A percentile compares a stretch with the other conserved stretches of the same genome.
These are phyloP conservation scores for Aspergillus biplanus DNA, from an alignment of 495 filamentous ascomycete species.

Conservation along the genomic window DNA sequence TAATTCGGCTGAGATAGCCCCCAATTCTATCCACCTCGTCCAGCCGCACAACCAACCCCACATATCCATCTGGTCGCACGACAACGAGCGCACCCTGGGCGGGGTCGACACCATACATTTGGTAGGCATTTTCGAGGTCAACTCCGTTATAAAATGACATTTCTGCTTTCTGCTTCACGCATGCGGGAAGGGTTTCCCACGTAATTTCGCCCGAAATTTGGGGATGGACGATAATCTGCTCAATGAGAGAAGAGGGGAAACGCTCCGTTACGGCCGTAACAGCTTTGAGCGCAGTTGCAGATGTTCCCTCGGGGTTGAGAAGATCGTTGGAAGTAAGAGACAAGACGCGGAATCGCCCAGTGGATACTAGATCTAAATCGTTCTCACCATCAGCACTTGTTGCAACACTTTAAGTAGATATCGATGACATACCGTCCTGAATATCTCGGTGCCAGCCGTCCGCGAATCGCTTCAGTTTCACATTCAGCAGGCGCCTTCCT, in stretches of 20 bases:
- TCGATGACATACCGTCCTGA: slow-evolving; percentile 46
- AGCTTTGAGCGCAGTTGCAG: slow-evolving; percentile 33
- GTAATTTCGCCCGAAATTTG: slow-evolving; percentile 52
- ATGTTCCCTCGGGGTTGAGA: slow-evolving; percentile 31
- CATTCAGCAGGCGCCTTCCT: slow-evolving; percentile 38
- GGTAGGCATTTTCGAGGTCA: slow-evolving; percentile 69
- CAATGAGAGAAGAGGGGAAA: slow-evolving; percentile 52
- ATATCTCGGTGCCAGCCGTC: slow-evolving; percentile 49
- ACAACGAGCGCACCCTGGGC: slow-evolving; percentile 64
- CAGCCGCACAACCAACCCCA: slow-evolving; percentile 60
- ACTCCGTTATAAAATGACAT: slow-evolving; percentile 66
- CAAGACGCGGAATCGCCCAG: slow-evolving; percentile 52
- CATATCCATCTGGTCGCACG: slow-evolving; percentile 68
- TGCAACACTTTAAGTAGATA: not conserved
- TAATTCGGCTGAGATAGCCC: slow-evolving; percentile 33
- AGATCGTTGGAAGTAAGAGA: slow-evolving; percentile 43
- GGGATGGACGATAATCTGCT: slow-evolving; percentile 65
- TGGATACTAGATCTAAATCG: slow-evolving; percentile 42
- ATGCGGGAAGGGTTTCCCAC: slow-evolving; percentile 59
- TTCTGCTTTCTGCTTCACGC: slow-evolving; percentile 60
- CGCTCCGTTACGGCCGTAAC: slow-evolving; percentile 44
- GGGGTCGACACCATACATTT: slow-evolving; percentile 62
- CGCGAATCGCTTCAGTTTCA: slow-evolving; percentile 45
- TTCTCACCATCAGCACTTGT: not conserved
- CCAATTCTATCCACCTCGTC: slow-evolving; percentile 53